Percentiles rank a stretch among this genome's conserved stretches.
These are phyloP conservation scores for Mucor sp. DNA, from an alignment of 371 early-diverging fungal species.

Conservation along the genomic window DNA sequence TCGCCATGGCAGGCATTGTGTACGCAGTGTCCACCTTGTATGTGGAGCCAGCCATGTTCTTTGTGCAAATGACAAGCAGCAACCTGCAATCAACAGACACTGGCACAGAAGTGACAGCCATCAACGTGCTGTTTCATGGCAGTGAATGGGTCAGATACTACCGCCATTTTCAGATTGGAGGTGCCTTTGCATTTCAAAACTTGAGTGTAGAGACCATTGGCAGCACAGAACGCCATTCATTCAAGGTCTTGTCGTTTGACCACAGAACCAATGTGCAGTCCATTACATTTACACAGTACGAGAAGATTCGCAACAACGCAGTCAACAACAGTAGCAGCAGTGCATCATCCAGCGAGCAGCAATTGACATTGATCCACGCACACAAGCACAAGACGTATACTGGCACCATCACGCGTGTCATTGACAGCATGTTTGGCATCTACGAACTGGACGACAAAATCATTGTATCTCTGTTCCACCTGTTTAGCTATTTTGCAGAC, in stretches of 20 bases:
- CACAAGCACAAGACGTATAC: background rate
- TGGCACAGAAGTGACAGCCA: background rate
- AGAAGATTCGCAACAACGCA: background rate
- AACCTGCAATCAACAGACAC: background rate
- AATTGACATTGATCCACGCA: background rate
- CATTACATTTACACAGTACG: background rate
- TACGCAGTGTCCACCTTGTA: background rate
- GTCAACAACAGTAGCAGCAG: background rate
- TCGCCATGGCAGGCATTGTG: constrained; percentile 2
- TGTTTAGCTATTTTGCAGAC: constrained; percentile 6
- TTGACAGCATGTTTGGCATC: constrained; percentile 33
- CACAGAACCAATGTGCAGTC: background rate
- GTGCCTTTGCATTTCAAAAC: constrained; percentile 12
- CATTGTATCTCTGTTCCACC: constrained; percentile 27
- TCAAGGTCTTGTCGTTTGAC: background rate
- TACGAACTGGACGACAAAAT: constrained; percentile 30
- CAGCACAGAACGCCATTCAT: background rate
- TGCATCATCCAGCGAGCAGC: background rate
- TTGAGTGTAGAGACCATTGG: background rate
- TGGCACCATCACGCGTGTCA: constrained; percentile 30
- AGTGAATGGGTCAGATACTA: constrained; percentile 11
- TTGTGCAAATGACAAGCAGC: constrained; percentile 7
- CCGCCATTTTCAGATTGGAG: constrained; percentile 4
- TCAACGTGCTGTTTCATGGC: constrained; percentile 20
- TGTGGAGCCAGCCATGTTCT: constrained; percentile 1